phyloP scores from a whole-genome alignment of 2,329 filamentous ascomycete species.

The Septoria linicola region DNA sequence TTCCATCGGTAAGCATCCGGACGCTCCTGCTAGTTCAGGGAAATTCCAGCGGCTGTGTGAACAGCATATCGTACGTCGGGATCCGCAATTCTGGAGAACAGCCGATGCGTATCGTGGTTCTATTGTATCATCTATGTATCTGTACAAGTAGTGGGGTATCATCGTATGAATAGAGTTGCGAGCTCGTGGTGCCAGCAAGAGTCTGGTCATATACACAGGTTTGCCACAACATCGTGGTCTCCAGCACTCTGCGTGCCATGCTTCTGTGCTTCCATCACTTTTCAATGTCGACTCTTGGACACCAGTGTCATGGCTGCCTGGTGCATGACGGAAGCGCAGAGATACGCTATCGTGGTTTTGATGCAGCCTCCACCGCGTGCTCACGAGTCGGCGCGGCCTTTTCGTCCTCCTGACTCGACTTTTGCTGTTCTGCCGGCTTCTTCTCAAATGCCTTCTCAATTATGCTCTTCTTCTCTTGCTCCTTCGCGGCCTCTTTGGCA shows the following conservation, averaged over 20 bases:
- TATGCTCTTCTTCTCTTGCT: slow-evolving; percentile 16
- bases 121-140: neutral
- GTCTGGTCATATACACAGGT: too few species aligned
- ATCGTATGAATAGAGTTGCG: slow-evolving; percentile 19
- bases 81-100: neutral
- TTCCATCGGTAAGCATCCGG: too few species aligned
- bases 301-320: too few species aligned
- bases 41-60: too few species aligned
- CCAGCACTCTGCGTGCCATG: too few species aligned
- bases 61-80: too few species aligned
- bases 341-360: slow-evolving; percentile 28
- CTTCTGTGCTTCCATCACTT: too few species aligned
- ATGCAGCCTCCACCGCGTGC: slow-evolving; percentile 25
- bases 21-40: too few species aligned
- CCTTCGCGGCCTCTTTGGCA: slow-evolving; percentile 10
- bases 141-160: slow-evolving; percentile 23
- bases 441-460: slow-evolving; percentile 7
- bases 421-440: slow-evolving; percentile 11
- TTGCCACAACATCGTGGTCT: too few species aligned
- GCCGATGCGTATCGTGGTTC: neutral
- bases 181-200: neutral
- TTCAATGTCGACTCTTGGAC: too few species aligned
- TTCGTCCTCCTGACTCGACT: slow-evolving; percentile 10
- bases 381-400: slow-evolving; percentile 18
- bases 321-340: too few species aligned